Base-by-base conservation (phyloP, 495 filamentous ascomycete genomes). In the Hyphodiscus hymeniophilus region DNA sequence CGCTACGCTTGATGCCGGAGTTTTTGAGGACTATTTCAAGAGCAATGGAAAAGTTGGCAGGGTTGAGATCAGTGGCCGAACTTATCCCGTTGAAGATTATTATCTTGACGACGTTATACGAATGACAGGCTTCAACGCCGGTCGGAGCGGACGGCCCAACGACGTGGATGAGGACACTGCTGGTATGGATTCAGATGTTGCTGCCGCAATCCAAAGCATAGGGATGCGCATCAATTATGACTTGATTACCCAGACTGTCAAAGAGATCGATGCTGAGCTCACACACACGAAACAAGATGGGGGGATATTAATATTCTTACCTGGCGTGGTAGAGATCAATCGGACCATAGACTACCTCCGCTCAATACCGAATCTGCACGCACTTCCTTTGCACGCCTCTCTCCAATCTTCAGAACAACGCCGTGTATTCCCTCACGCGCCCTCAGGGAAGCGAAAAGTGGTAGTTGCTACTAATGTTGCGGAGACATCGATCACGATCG, bases 401-500 rank as follows among this genome's bases (percentile, higher is more conserved):
- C 77, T 98, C 12, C 80, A 87, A 45, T 86, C 91, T 16, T 72
- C 73, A 13, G 90, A 97, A 47, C 92, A 98, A 61, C 80, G 81
- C 15, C 79, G 80, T 36, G 92, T 98, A 3, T 98, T 98, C 62
- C 73, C 77, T 13, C 73, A 68, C 21, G 70, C 92, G 1, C 89
- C 92, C 0, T 63, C 63, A 17, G 89, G 88, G 1, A 88, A 84
- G 64, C 72, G 92, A 18, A 98, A 98, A 66, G 80, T 98, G 32
- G 83, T 98, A 18, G 85, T 87, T 10, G 85, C 92, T 1, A 98
- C 92, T 13, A 98, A 98, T 55, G 91, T 98, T 13, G 92, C 92
- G 2, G 92, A 98, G 61, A 98, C 92, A 0, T 97, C 92, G 8
- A 97, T 98, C 59, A 98, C 92, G 0, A 98, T 98, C 42, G 87